phyloP scores from a whole-genome alignment of 768 basidiomycete genomes.

The Trametopsis cervina region DNA sequence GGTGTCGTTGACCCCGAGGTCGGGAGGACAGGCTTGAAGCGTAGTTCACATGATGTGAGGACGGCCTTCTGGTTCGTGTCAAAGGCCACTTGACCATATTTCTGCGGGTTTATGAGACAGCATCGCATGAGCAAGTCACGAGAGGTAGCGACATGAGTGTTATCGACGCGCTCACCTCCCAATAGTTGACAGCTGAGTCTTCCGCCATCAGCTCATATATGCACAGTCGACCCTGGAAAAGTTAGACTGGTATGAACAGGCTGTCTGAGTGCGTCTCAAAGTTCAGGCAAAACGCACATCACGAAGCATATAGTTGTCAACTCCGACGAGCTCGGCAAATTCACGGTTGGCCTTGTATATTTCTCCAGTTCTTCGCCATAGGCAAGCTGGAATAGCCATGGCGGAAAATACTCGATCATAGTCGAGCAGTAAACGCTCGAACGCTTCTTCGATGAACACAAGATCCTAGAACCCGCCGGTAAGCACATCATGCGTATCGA shows the following conservation, averaged over 20 bases:
- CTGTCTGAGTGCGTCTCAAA: no score
- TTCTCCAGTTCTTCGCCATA: constrained; percentile 95
- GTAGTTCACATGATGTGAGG: constrained; percentile 83
- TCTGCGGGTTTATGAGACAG: constrained; percentile 36
- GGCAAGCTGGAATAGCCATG: constrained; percentile 95
- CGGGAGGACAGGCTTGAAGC: constrained; percentile 65
- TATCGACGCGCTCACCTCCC: constrained; percentile 85
- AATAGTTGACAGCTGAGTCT: constrained; percentile 93
- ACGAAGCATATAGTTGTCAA: constrained; percentile 84
- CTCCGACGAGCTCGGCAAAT: constrained; percentile 85
- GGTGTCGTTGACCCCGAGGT: constrained; percentile 27
- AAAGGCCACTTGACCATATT: constrained; percentile 92
- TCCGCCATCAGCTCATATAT: constrained; percentile 99
- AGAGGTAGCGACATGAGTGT: neutral
- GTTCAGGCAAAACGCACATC: constrained; percentile 45
- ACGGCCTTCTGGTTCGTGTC: constrained; percentile 91
- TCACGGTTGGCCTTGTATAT: constrained; percentile 98
- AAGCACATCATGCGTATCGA: neutral
- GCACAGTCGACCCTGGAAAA: constrained; percentile 70
- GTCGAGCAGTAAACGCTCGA: constrained; percentile 90
- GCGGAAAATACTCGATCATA: constrained; percentile 93
- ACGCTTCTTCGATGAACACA: constrained; percentile 96
- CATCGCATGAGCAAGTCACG: neutral
- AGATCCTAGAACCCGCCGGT: constrained; percentile 51
- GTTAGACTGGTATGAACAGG: neutral